Conservation (phyloP, 495 filamentous ascomycete species). For the Bryoglossum gracile region DNA sequence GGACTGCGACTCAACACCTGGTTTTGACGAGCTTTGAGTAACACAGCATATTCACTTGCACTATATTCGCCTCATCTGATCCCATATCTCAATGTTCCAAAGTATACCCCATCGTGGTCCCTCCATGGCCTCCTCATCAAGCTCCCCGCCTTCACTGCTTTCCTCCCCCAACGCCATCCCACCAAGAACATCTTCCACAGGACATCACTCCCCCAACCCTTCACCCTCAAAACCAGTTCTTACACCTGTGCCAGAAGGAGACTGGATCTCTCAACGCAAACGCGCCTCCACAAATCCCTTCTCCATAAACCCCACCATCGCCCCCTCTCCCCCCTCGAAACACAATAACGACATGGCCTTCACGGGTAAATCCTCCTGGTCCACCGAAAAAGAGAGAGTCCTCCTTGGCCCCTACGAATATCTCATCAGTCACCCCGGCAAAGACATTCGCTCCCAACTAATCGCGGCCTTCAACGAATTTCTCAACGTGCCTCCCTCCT, state of each 20-base stretch:
- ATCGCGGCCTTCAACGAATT: constrained; percentile 88
- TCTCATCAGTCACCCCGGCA: constrained; percentile 76
- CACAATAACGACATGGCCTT: constrained; percentile 40
- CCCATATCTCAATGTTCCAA: constrained; percentile 14
- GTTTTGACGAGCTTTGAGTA: too few species aligned
- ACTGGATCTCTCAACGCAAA: constrained; percentile 39
- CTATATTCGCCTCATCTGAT: too few species aligned
- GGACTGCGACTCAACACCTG: too few species aligned
- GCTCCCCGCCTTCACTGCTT: too few species aligned
- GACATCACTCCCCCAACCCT: constrained; percentile 25
- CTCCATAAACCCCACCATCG: constrained; percentile 17
- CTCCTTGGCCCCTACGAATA: constrained; percentile 85
- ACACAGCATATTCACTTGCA: too few species aligned
- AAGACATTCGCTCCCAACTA: constrained; percentile 79
- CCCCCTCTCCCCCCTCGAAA: constrained; percentile 22
- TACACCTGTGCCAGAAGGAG: constrained; percentile 45
- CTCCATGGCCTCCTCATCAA: constrained; percentile 10
- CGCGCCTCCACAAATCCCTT: constrained; percentile 3
- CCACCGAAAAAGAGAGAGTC: constrained; percentile 65
- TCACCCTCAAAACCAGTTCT: constrained; percentile 42
- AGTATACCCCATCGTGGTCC: constrained; percentile 6
- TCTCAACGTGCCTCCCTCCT: constrained; percentile 74
- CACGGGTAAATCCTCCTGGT: constrained; percentile 46
- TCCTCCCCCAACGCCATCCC: constrained; percentile 57
- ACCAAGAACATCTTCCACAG: constrained; percentile 60